Evolutionary conservation across 176 grass and related monocot genomes (phyloP).

Genomic region (Musa schizocarpa): DNA sequence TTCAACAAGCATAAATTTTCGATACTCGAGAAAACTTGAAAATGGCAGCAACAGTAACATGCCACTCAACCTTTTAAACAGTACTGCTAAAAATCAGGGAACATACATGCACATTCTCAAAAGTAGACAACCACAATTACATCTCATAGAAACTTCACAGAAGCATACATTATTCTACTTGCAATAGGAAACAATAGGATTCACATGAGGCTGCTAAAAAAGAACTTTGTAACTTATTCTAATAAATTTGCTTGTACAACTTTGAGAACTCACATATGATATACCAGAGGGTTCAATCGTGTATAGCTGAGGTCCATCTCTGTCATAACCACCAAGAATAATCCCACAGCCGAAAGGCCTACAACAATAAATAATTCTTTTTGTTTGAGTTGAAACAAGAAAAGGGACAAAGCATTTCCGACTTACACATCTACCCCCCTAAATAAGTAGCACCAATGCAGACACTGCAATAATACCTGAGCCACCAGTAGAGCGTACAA

Average conservation of each 20-base stretch:
- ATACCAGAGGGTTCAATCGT: conserved; percentile 64
- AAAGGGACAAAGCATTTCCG: not conserved
- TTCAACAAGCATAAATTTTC: conserved; percentile 23
- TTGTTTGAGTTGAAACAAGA: conserved; percentile 1
- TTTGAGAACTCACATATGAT: conserved; percentile 47
- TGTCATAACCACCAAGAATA: conserved; percentile 96
- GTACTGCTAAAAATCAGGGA: not conserved
- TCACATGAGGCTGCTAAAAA: too few species aligned
- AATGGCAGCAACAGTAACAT: not conserved
- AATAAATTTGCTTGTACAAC: not conserved
- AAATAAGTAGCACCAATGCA: conserved; percentile 1
- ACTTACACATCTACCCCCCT: not conserved
- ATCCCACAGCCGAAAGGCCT: conserved; percentile 72
- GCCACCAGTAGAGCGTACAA: conserved; percentile 89
- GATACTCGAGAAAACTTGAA: not conserved
- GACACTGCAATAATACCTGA: conserved; percentile 33
- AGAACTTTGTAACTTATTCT: too few species aligned
- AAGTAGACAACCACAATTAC: not conserved
- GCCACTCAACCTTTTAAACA: not conserved
- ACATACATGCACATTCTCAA: not conserved
- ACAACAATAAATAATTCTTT: conserved; percentile 1
- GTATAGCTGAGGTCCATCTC: conserved; percentile 85
- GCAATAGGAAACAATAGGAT: not conserved
- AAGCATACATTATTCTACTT: not conserved
- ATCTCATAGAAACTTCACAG: not conserved